A percentile compares a stretch with the other conserved stretches of the same genome.
Conservation (phyloP, 306 rosid species). For the Glycine soja region DNA sequence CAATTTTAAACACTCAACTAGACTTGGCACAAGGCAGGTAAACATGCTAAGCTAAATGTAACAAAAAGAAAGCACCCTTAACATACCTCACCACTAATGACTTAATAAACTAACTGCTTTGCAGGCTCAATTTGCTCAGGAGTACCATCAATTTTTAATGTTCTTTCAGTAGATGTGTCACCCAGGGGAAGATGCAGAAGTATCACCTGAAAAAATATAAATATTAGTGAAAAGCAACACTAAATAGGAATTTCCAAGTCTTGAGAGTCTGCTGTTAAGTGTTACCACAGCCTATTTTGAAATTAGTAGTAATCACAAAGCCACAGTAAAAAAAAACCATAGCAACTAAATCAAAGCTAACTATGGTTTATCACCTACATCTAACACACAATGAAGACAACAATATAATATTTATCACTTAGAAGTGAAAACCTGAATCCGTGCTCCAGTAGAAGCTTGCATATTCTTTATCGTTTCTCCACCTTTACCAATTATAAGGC, state of each 20-base stretch:
- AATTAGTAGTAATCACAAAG: background rate
- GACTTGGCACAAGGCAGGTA: conserved; percentile 41
- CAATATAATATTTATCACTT: background rate
- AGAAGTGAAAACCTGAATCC: conserved; percentile 76
- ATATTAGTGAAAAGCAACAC: background rate
- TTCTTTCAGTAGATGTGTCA: conserved; percentile 83
- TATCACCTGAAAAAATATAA: conserved; percentile 69
- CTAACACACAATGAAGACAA: background rate
- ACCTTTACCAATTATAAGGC: conserved; percentile 95
- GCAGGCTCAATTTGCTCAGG: conserved; percentile 90
- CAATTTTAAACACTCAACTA: background rate
- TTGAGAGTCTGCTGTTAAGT: background rate
- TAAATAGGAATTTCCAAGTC: background rate
- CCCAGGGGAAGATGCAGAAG: conserved; percentile 99
- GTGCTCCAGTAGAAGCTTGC: conserved; percentile 91
- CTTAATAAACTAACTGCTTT: conserved; percentile 81
- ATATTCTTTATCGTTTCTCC: conserved; percentile 94
- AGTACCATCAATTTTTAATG: conserved; percentile 89
- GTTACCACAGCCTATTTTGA: background rate
- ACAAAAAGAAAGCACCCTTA: conserved; percentile 15
- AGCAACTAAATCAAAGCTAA: background rate
- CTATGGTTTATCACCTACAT: background rate
- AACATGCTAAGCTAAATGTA: conserved; percentile 44
- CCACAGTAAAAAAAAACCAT: background rate
- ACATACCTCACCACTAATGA: conserved; percentile 93